These are phyloP conservation scores for Neurospora sp. DNA, from an alignment of 2,329 filamentous ascomycete species.

Conservation along the genomic window DNA sequence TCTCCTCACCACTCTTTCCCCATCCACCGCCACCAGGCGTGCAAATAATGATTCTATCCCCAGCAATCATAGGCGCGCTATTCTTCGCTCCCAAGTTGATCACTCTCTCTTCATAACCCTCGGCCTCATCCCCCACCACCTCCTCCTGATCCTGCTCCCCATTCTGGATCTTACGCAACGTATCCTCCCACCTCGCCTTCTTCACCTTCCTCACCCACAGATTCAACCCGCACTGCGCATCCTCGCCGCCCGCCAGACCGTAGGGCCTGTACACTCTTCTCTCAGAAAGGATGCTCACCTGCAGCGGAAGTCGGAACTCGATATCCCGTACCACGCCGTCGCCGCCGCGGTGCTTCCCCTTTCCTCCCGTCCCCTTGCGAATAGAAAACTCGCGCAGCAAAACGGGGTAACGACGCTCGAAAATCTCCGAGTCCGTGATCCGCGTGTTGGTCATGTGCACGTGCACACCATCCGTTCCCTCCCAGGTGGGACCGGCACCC, in stretches of 20 bases:
- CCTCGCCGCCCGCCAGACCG: constrained; percentile 72
- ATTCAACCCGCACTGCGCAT: constrained; percentile 71
- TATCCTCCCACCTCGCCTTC: constrained; percentile 41
- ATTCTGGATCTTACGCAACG: constrained; percentile 28
- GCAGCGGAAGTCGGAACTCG: constrained; percentile 68
- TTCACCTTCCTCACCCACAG: constrained; percentile 72
- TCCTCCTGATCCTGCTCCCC: constrained; percentile 15
- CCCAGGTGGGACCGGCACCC: constrained; percentile 63
- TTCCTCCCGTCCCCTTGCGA: constrained; percentile 50
- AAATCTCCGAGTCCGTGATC: constrained; percentile 71
- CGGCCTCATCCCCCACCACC: constrained; percentile 21
- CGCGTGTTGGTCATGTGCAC: constrained; percentile 81
- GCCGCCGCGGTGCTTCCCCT: constrained; percentile 59
- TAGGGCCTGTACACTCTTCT: constrained; percentile 68
- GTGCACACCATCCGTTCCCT: constrained; percentile 67
- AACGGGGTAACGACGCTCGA: constrained; percentile 67
- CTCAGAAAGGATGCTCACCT: constrained; percentile 71
- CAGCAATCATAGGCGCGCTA: constrained; percentile 63
- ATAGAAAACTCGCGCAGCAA: constrained; percentile 61
- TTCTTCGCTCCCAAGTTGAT: constrained; percentile 75
- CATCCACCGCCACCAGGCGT: constrained; percentile 76
- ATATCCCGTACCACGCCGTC: constrained; percentile 71
- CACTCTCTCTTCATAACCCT: constrained; percentile 45
- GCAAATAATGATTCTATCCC: constrained; percentile 66
- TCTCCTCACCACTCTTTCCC: constrained; percentile 52